Conservation (phyloP, 2,329 filamentous ascomycete species). For the Claviceps sp. region DNA sequence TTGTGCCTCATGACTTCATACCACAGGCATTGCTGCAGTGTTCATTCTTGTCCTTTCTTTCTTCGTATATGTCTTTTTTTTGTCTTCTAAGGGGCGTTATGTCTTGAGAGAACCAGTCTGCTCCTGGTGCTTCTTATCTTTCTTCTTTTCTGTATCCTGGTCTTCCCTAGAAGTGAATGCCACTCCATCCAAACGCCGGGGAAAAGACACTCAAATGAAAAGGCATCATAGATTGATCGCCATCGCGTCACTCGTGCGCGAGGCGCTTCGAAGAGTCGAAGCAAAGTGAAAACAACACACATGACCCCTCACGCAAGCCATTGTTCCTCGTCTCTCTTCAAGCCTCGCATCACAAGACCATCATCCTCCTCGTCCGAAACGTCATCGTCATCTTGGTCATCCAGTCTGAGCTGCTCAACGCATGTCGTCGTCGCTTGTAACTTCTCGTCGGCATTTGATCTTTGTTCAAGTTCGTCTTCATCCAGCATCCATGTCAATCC, state of each 20-base stretch:
- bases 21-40: neutral
- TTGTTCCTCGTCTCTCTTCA: slow-evolving; percentile 44
- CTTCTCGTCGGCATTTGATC: slow-evolving; percentile 21
- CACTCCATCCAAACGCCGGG: too few relatives aligned
- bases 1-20: neutral
- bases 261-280: neutral
- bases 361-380: slow-evolving; percentile 42
- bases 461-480: slow-evolving; percentile 28
- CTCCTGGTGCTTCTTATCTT: neutral
- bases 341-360: slow-evolving; percentile 42
- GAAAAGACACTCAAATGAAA: too few relatives aligned
- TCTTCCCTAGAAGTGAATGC: neutral
- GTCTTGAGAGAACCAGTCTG: neutral
- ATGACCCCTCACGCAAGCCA: slow-evolving; percentile 36
- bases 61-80: neutral
- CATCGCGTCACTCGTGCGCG: too few relatives aligned
- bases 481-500: slow-evolving; percentile 83
- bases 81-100: neutral
- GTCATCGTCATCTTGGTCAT: slow-evolving; percentile 28
- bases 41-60: neutral
- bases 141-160: neutral
- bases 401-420: slow-evolving; percentile 26
- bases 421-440: slow-evolving; percentile 20
- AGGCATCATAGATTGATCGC: too few relatives aligned
- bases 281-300: neutral